These are phyloP conservation scores for Wallacemonas collosoma DNA, from an alignment of 208 protist species.

Conservation along the genomic window DNA sequence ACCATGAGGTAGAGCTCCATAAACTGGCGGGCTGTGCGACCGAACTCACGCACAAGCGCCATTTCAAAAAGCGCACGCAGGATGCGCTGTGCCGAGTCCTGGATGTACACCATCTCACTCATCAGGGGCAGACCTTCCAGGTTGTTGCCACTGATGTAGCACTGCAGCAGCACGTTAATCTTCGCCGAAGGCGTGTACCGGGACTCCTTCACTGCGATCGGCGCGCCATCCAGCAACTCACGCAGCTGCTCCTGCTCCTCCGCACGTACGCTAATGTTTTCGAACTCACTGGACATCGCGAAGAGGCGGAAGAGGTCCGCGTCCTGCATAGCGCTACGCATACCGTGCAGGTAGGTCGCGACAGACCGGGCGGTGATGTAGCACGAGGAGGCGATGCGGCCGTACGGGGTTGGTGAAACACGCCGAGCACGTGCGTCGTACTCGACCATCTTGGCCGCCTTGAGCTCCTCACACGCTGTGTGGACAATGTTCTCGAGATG, in stretches of 20 bases:
- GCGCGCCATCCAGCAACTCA: slow-evolving; percentile 96
- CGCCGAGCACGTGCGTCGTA: slow-evolving; percentile 94
- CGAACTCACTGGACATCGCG: slow-evolving; percentile 97
- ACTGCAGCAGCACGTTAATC: slow-evolving; percentile 99
- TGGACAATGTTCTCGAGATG: slow-evolving; percentile 95
- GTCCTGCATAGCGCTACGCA: slow-evolving; percentile 96
- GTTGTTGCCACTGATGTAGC: slow-evolving; percentile 97
- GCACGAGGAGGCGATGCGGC: slow-evolving; percentile 98
- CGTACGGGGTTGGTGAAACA: slow-evolving; percentile 95
- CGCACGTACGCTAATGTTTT: slow-evolving; percentile 95
- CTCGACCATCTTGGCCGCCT: slow-evolving; percentile 88
- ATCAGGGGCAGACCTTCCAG: slow-evolving; percentile 98
- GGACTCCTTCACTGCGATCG: slow-evolving; percentile 97
- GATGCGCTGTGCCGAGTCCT: slow-evolving; percentile 95
- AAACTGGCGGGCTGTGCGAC: slow-evolving; percentile 93
- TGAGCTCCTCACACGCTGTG: slow-evolving; percentile 91
- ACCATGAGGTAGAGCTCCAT: slow-evolving; percentile 94
- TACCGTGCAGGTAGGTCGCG: slow-evolving; percentile 92
- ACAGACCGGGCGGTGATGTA: slow-evolving; percentile 98
- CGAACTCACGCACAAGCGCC: slow-evolving; percentile 95
- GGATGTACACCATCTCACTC: slow-evolving; percentile 99
- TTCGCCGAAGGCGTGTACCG: slow-evolving; percentile 97
- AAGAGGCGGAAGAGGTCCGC: slow-evolving; percentile 98
- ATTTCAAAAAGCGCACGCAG: slow-evolving; percentile 96
- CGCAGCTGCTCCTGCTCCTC: slow-evolving; percentile 98